Percentiles rank a stretch among this genome's conserved stretches.
These are phyloP conservation scores for Rhododendron griersonianum DNA, from an alignment of 148 eudicot genomes.

Conservation along the genomic window DNA sequence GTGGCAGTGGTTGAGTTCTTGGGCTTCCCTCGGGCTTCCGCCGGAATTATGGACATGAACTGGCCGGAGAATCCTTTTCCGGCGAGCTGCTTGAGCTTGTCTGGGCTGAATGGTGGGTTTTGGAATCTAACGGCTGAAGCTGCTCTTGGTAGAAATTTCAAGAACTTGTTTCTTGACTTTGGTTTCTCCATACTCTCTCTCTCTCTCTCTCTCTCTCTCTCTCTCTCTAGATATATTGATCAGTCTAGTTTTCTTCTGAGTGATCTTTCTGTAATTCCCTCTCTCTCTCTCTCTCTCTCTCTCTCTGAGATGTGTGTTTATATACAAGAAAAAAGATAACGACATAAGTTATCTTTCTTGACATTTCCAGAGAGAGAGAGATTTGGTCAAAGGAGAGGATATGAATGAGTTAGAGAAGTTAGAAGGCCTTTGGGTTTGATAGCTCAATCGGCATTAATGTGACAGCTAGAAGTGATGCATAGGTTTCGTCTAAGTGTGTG, in stretches of 20 bases:
- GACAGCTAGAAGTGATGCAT: background rate
- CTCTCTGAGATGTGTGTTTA: background rate
- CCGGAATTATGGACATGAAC: conserved; percentile 41
- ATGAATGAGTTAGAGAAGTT: background rate
- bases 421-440: background rate
- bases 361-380: background rate
- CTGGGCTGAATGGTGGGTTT: conserved; percentile 61
- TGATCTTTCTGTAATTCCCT: background rate
- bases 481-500: background rate
- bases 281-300: background rate
- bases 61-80: conserved; percentile 59
- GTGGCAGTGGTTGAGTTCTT: conserved; percentile 8
- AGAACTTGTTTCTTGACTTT: conserved; percentile 43
- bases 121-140: conserved; percentile 51
- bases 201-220: background rate
- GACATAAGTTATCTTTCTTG: background rate
- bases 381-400: conserved; percentile 13
- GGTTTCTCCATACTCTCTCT: conserved; percentile 1
- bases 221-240: background rate
- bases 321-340: background rate
- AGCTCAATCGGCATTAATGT: background rate
- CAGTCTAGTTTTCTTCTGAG: background rate
- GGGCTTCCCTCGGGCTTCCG: conserved; percentile 49
- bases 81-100: conserved; percentile 16
- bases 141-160: conserved; percentile 56